Evolutionary conservation across 73 alveolate species (phyloP).

Genomic region (Paramecium sonneborni): DNA sequence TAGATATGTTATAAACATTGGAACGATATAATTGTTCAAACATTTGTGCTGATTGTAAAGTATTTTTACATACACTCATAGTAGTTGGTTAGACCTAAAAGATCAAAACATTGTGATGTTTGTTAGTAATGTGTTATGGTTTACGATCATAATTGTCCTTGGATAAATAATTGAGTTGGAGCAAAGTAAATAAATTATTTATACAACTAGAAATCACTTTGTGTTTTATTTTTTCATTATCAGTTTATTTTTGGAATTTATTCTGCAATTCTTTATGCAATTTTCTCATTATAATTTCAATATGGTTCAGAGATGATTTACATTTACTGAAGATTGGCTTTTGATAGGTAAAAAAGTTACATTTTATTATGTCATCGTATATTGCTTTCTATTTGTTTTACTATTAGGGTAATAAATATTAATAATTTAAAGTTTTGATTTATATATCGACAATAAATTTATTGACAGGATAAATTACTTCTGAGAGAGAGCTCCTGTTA

Average conservation of each 20-base stretch:
- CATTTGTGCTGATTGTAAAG: constrained; percentile 79
- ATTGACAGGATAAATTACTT: constrained; percentile 14
- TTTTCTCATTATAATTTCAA: background rate
- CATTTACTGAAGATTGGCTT: background rate
- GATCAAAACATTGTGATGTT: constrained; percentile 79
- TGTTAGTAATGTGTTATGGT: constrained; percentile 77
- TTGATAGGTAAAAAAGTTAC: constrained; percentile 28
- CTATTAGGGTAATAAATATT: constrained; percentile 41
- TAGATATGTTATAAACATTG: constrained; percentile 40
- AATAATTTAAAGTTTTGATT: background rate
- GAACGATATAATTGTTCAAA: constrained; percentile 62
- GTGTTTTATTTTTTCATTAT: constrained; percentile 62
- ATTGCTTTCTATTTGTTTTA: background rate
- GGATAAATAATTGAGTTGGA: constrained; percentile 77
- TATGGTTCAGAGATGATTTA: background rate
- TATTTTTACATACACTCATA: background rate
- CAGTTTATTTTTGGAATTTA: constrained; percentile 33
- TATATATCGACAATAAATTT: background rate
- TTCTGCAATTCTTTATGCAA: constrained; percentile 43
- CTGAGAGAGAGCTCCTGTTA: constrained; percentile 40
- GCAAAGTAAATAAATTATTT: background rate
- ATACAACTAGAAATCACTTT: constrained; percentile 48
- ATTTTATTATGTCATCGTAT: constrained; percentile 29
- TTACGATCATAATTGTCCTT: constrained; percentile 79
- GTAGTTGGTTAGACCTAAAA: constrained; percentile 69